Conservation (phyloP, 768 basidiomycete genomes). For the Phaeotremella fagi region DNA sequence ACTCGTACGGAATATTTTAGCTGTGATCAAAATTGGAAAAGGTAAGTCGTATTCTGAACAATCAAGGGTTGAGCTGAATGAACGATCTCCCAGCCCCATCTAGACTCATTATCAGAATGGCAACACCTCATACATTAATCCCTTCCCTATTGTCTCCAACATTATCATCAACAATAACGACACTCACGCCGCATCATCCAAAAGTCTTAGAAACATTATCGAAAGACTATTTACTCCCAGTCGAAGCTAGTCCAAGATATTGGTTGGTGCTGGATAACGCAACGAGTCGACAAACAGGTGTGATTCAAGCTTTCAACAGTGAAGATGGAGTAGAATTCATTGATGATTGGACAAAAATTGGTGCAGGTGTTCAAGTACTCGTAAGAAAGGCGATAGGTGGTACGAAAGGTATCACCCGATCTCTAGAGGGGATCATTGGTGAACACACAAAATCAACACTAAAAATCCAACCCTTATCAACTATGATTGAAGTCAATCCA, state of each 20-base stretch:
- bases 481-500: constrained; percentile 53
- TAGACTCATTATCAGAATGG: constrained; percentile 33
- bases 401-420: constrained; percentile 41
- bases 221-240: constrained; percentile 64
- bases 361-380: constrained; percentile 61
- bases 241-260: constrained; percentile 68
- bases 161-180: constrained; percentile 31
- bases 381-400: constrained; percentile 43
- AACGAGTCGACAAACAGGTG: constrained; percentile 57
- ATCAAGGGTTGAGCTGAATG: background rate
- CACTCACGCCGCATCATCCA: constrained; percentile 59
- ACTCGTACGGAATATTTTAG: constrained; percentile 24
- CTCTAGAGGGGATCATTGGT: constrained; percentile 21
- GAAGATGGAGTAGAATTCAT: constrained; percentile 18
- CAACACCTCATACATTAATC: constrained; percentile 18
- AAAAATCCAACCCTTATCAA: constrained; percentile 16
- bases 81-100: constrained; percentile 29
- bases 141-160: constrained; percentile 26
- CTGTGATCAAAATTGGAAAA: constrained; percentile 24
- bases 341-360: constrained; percentile 44
- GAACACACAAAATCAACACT: background rate
- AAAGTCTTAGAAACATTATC: constrained; percentile 65
- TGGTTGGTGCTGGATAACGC: constrained; percentile 70
- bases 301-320: constrained; percentile 42
- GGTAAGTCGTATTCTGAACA: constrained; percentile 13